phyloP scores from a whole-genome alignment of 768 basidiomycete species.

The Agaricus bisporus region DNA sequence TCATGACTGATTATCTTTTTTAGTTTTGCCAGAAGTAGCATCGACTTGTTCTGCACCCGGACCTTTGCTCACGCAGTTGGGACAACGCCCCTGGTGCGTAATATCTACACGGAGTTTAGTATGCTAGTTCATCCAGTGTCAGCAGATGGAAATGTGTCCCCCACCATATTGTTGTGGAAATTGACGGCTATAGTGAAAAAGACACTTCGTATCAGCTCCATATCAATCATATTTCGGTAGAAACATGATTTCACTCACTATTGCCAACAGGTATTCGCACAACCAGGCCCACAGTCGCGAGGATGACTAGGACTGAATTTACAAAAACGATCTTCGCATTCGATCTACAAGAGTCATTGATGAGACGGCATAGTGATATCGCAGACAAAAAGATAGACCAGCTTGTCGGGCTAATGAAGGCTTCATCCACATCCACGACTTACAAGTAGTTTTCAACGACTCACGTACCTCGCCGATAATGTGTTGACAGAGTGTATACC shows the following conservation, averaged over 20 bases:
- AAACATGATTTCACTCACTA: constrained; percentile 44
- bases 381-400: constrained; percentile 34
- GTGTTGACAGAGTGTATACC: constrained; percentile 54
- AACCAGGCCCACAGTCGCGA: constrained; percentile 49
- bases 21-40: not conserved
- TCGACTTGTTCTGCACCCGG: not conserved
- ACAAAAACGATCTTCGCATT: constrained; percentile 60
- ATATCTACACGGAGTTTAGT: constrained; percentile 3
- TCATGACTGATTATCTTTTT: not conserved
- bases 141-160: constrained; percentile 20
- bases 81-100: constrained; percentile 3
- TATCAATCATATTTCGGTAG: not conserved
- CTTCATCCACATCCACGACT: not conserved
- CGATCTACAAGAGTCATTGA: constrained; percentile 35
- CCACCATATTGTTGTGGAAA: constrained; percentile 64
- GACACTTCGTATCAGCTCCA: constrained; percentile 16
- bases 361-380: not conserved
- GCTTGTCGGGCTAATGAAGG: constrained; percentile 46
- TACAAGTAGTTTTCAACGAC: not conserved
- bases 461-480: constrained; percentile 23
- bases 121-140: not conserved
- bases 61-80: not conserved
- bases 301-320: constrained; percentile 68
- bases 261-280: constrained; percentile 66
- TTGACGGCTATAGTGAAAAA: constrained; percentile 22